A percentile compares a stretch with the other conserved stretches of the same genome.
phyloP scores from a whole-genome alignment of 345 rosid species.

The Draba incana region DNA sequence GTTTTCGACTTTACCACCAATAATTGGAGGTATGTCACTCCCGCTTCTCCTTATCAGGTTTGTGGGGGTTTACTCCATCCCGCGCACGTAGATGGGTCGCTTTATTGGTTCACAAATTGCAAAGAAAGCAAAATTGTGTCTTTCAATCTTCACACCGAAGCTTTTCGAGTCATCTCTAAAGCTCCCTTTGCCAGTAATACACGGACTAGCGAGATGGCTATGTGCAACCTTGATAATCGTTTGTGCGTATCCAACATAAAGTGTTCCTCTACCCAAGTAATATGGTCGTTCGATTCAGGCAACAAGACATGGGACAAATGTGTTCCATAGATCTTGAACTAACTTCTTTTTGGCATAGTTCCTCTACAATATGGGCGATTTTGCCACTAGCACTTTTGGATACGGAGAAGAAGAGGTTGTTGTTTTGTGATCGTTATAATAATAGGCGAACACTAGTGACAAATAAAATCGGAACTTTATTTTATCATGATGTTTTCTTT shows the following conservation, averaged over 20 bases:
- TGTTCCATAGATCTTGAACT: not conserved
- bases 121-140: not conserved
- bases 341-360: not conserved
- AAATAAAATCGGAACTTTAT: too few species aligned
- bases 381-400: too few species aligned
- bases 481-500: too few species aligned
- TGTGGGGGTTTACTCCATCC: not conserved
- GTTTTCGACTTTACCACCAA: conserved; percentile 11
- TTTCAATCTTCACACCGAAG: not conserved
- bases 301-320: not conserved
- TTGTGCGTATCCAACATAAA: conserved; percentile 11
- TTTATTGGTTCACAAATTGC: conserved; percentile 3
- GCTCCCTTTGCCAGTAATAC: not conserved
- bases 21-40: not conserved
- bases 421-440: too few species aligned
- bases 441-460: too few species aligned
- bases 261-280: not conserved
- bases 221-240: conserved; percentile 1
- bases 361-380: too few species aligned
- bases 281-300: not conserved
- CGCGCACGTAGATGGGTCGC: conserved; percentile 1
- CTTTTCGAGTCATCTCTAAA: not conserved
- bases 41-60: not conserved
- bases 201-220: too few species aligned
- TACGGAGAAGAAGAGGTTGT: too few species aligned